Evolutionary conservation across 2,329 filamentous ascomycete species (phyloP).

Genomic region (Cercospora berteroae): DNA sequence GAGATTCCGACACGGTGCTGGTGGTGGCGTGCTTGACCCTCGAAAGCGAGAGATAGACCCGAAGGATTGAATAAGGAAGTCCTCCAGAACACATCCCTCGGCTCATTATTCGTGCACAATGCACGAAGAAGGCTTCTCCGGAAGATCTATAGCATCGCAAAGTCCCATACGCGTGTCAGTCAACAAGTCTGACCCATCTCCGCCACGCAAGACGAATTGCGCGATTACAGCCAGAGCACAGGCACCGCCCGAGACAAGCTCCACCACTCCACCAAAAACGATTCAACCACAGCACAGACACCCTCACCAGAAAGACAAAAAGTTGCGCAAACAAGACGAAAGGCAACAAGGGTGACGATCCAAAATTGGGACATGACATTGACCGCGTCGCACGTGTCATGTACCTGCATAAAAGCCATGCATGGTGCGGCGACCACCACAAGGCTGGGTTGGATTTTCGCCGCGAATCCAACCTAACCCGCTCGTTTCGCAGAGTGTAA

Average conservation of each 20-base stretch:
- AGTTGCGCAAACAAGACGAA: neutral
- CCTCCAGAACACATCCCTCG: neutral
- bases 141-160: neutral
- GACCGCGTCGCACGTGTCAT: neutral
- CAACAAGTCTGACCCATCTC: neutral
- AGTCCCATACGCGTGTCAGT: neutral
- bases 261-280: neutral
- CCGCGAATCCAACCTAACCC: neutral
- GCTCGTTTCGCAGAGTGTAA: neutral
- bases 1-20: neutral
- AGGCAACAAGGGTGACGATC: neutral
- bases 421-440: neutral
- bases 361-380: neutral
- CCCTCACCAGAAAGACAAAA: neutral
- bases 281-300: slow-evolving; percentile 12
- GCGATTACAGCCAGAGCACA: neutral
- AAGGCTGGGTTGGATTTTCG: slow-evolving; percentile 10
- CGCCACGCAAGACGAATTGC: neutral
- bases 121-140: neutral
- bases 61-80: neutral
- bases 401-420: neutral
- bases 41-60: neutral
- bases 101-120: neutral
- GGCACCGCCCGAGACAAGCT: neutral
- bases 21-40: neutral